Percentiles rank a stretch among this genome's conserved stretches.
These are phyloP conservation scores for Agaricus sinodeliciosus DNA, from an alignment of 768 basidiomycete genomes.

Conservation along the genomic window DNA sequence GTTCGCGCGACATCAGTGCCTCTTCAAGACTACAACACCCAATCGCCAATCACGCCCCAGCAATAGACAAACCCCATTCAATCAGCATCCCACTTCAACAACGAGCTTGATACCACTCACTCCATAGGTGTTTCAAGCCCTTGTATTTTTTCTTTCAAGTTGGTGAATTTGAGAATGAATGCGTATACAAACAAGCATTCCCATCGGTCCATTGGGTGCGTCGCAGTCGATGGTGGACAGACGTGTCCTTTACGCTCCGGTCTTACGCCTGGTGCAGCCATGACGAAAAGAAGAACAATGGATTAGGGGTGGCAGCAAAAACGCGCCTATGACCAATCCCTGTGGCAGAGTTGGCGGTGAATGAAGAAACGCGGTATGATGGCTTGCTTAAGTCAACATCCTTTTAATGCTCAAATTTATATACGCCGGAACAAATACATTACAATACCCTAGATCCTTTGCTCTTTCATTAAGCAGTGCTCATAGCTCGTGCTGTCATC, in stretches of 20 bases:
- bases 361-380: conserved; percentile 27
- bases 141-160: conserved; percentile 67
- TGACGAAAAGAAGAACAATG: conserved; percentile 28
- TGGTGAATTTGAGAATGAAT: conserved; percentile 80
- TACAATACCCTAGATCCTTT: conserved; percentile 28
- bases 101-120: conserved; percentile 40
- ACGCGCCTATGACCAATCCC: conserved; percentile 8
- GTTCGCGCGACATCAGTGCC: conserved; percentile 65
- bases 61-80: not conserved
- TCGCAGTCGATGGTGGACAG: conserved; percentile 56
- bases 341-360: conserved; percentile 15
- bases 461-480: not conserved
- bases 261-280: conserved; percentile 23
- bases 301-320: conserved; percentile 13
- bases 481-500: not conserved
- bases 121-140: conserved; percentile 79
- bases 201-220: conserved; percentile 79
- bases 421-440: conserved; percentile 44
- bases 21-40: conserved; percentile 59
- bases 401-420: conserved; percentile 27
- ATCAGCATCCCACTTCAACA: conserved; percentile 13
- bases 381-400: conserved; percentile 27
- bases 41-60: conserved; percentile 16
- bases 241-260: conserved; percentile 36
- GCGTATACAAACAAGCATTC: conserved; percentile 81